These are phyloP conservation scores for Phylloporus rhodoxanthus DNA, from an alignment of 768 basidiomycete species.

Conservation along the genomic window DNA sequence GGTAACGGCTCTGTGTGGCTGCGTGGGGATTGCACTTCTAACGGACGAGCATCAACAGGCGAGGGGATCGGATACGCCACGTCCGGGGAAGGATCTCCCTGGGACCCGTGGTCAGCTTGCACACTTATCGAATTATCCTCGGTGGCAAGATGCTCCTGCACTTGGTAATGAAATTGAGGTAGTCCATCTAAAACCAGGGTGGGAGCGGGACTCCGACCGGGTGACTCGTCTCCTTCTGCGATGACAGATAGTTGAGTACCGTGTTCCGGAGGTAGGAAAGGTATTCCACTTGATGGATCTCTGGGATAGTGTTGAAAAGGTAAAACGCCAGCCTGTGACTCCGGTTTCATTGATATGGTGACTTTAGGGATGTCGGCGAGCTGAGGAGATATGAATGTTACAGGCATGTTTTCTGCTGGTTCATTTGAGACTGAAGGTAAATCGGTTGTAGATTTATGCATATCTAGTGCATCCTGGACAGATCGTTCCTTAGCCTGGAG, in stretches of 20 bases:
- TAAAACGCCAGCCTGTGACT: background rate
- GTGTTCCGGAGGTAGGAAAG: conserved; percentile 21
- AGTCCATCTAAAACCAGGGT: background rate
- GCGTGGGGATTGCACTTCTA: conserved; percentile 1
- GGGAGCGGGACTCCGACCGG: conserved; percentile 32
- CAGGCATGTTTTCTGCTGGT: background rate
- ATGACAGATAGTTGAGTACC: conserved; percentile 59
- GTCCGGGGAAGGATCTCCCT: conserved; percentile 16
- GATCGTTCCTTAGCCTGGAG: conserved; percentile 29
- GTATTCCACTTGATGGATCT: background rate
- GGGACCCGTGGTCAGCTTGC: background rate
- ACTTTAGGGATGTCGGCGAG: conserved; percentile 5
- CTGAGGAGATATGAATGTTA: conserved; percentile 1
- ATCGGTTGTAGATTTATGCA: background rate
- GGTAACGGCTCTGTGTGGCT: conserved; percentile 21
- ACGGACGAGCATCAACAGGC: conserved; percentile 32
- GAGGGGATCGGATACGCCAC: conserved; percentile 18
- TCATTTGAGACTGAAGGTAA: background rate
- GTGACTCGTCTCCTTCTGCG: conserved; percentile 61
- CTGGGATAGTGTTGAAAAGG: conserved; percentile 1
- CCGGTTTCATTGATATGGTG: conserved; percentile 4
- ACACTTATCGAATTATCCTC: background rate
- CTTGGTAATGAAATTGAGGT: background rate
- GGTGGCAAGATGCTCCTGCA: background rate
- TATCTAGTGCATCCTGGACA: conserved; percentile 1